Evolutionary conservation across 2,329 filamentous ascomycete genomes (phyloP), one percentile per base, ranked within the genome.

Genomic region (Colletotrichum musicola): DNA sequence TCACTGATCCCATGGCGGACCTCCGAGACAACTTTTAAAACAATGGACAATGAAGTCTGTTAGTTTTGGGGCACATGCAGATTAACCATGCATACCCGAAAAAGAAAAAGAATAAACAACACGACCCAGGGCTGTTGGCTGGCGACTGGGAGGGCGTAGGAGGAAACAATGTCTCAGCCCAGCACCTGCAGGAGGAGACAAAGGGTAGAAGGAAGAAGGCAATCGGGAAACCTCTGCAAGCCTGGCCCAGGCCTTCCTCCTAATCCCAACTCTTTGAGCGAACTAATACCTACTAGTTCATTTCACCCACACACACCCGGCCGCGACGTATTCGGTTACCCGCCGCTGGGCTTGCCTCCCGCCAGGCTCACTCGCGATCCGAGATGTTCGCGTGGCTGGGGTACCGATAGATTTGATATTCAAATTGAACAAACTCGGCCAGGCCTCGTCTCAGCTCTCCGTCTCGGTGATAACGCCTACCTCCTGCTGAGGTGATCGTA

Each of bases 11-110:
- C 30, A 35, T 7, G 7, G 30, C 30, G 30, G 30, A 35, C 30
- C 30, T 35, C n/a, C 18, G 18, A 18, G 18, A 18, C 16, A 18
- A n/a, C n/a, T 20, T 20, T 16, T 20, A 16, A 47, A 18, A 60
- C 57, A 60, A 51, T 60, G 57, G 20, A 60, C 30, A 60, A 60
- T 51, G 20, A 44, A 20, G 49, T 49, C 18, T 57, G 30, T 25
- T 13, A 18, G n/a, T 18, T 40, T 16, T 16, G 30, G 30, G 6
- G 7, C 30, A 35, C 30, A 35, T 35, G 30, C 30, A 35, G 30
- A 35, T 35, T 35, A 35, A 9, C 30, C 30, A 35, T 35, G 30
- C 30, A 35, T 35, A 35, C 12, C 30, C 30, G 30, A 10, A 35
- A 9, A 35, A 35, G 9, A 35, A 35, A 35, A 35, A 10, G 6